Percentiles rank a stretch among this genome's conserved stretches.
phyloP scores from a whole-genome alignment of 2,329 filamentous ascomycete genomes.

The Magnaporthiopsis incrustans region DNA sequence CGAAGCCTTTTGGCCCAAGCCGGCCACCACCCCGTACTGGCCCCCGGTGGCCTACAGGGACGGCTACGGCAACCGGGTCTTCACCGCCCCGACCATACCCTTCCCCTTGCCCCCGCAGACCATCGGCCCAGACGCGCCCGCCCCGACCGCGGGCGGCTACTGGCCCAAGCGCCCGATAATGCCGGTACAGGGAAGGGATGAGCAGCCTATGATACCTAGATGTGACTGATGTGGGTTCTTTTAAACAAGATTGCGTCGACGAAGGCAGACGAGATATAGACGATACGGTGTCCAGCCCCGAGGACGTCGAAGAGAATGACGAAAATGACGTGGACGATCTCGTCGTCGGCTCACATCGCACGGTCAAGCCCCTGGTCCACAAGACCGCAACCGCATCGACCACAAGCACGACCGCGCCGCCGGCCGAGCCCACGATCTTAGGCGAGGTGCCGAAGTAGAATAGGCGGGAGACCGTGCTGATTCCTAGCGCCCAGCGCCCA shows the following conservation, averaged over 20 bases:
- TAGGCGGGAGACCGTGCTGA: constrained; percentile 10
- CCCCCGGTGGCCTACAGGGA: constrained; percentile 14
- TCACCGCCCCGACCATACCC: constrained; percentile 3
- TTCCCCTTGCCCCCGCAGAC: constrained; percentile 15
- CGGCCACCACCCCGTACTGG: constrained; percentile 16
- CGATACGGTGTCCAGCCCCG: not conserved
- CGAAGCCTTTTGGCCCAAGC: constrained; percentile 12
- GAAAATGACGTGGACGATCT: not conserved
- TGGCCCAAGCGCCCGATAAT: constrained; percentile 12
- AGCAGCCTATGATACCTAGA: no score
- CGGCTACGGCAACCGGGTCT: constrained; percentile 10
- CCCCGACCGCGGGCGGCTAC: constrained; percentile 10
- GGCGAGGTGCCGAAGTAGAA: constrained; percentile 12
- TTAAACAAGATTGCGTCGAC: no score
- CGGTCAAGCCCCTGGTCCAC: no score
- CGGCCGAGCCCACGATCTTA: constrained; percentile 6
- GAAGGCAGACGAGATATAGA: not conserved
- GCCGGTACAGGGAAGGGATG: not conserved
- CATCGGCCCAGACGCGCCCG: constrained; percentile 12
- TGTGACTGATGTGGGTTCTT: no score
- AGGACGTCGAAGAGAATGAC: not conserved
- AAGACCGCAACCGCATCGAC: not conserved
- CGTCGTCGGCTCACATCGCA: not conserved
- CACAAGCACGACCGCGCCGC: not conserved
- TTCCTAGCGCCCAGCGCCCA: no score